Base-by-base conservation (phyloP, 768 basidiomycete species). In the Pholiota microspora region DNA sequence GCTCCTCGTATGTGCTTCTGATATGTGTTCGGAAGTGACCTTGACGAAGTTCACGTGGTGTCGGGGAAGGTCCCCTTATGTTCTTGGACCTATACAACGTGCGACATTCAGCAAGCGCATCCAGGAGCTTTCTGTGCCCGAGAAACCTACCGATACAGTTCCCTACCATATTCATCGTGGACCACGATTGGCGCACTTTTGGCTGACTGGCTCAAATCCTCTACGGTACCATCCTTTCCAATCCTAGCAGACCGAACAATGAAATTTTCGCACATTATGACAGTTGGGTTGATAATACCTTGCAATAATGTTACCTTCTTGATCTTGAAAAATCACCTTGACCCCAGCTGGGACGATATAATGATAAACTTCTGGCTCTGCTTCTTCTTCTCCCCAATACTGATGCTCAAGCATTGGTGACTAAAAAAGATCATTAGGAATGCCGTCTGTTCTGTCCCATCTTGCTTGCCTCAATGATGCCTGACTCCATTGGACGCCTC, bases 261-360 rank as follows among this genome's bases (percentile, higher is more conserved):
- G 29, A 25, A 38, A 42, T 18, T 51, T 12, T 6, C 45, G 25
- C 15, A 29, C 23, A 28, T n/a, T 28, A 7, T 9, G 27, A 12
- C 35, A 8, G 25, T 5, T n/a, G 4, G 31, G 23, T 35, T 10
- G 25, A 21, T 34, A 63, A 51, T 69, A 83, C 86, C 86, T 80
- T 2, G 80, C 79, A 23, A 87, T 81, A 61, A 84, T 84, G 51
- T 81, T 78, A 18, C 86, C 86, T 16, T 75, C 67, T 59, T 82
- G 80, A 61, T 88, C 86, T 65, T 84, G 77, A 60, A 89, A 88
- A 44, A 88, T 77, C 4, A 88, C 82, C 54, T 83, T 78, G 56
- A 82, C 71, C 18, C 85, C 86, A 15, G 75, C 76, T 32, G 88
- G 87, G 46, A 88, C 77, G 59, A 89, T 80, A 59, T 88, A 89